Evolutionary conservation across 2,329 filamentous ascomycete genomes (phyloP), one percentile per base, ranked within the genome.

Genomic region (Beauveria scarabaeidicola): DNA sequence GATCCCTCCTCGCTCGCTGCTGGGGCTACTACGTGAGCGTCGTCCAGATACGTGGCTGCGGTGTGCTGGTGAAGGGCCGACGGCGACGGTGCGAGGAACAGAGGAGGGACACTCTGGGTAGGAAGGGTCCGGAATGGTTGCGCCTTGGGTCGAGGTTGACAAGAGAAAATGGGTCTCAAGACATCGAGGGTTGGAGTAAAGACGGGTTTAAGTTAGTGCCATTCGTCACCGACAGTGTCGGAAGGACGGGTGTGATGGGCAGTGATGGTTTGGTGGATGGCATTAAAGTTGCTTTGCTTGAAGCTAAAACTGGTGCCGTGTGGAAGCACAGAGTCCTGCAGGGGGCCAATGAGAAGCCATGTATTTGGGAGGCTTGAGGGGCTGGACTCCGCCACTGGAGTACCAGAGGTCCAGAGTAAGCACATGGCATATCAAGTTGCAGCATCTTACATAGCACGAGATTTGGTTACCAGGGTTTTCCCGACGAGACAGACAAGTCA

Each of bases 41-140:
- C 13, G 52, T 55, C 63, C 64, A 40, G 52, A 27, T 55, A 51
- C 52, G 58, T 51, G 44, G 52, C 58, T 52, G 52, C 46, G 43
- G 57, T 19, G 44, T 46, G 61, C 63, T 62, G 60, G 65, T 62
- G 63, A 66, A 52, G 60, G 61, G 40, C 56, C 58, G 63, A 59
- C 61, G 38, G 53, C 44, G 61, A 60, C 55, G 65, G 69, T 62
- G 65, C 66, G 64, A 63, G 68, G 67, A 69, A 66, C 67, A 65
- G 73, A 75, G 73, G 74, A 76, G 74, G 74, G 74, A 73, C 68
- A 66, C 62, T 66, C 68, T 63, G 61, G 61, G 62, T 47, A 59
- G 56, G 64, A 64, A 56, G 61, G 62, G 55, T 67, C 53, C 63
- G 66, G 64, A 76, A 76, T 76, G 67, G 67, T 75, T 69, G 63